Evolutionary conservation across 495 filamentous ascomycete species (phyloP).

Genomic region (Acidiella bohemica): DNA sequence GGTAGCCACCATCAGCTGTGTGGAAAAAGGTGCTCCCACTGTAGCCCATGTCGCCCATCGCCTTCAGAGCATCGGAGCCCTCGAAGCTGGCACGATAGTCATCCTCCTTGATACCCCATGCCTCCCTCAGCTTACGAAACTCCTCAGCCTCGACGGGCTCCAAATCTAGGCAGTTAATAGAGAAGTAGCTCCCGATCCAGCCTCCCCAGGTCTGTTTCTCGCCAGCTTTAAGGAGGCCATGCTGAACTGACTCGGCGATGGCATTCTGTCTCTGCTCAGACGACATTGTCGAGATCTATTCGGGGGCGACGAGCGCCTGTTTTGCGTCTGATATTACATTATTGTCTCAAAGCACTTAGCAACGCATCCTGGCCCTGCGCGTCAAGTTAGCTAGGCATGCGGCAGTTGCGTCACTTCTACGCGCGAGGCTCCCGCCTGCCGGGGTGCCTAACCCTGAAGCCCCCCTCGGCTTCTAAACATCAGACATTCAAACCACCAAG

Average conservation of each 20-base stretch:
- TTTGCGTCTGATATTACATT: background rate
- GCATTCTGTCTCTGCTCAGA: background rate
- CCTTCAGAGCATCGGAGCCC: background rate
- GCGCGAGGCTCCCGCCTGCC: too few species aligned
- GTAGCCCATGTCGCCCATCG: constrained; percentile 41
- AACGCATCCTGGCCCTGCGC: too few species aligned
- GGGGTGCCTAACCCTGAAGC: too few species aligned
- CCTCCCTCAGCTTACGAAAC: constrained; percentile 24
- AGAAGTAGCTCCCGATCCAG: constrained; percentile 23
- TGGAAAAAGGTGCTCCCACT: constrained; percentile 57
- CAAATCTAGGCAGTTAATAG: constrained; percentile 20
- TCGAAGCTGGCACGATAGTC: constrained; percentile 43
- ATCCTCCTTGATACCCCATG: constrained; percentile 40
- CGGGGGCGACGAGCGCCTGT: background rate
- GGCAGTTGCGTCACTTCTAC: too few species aligned
- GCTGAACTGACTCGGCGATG: constrained; percentile 2
- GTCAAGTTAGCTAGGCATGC: too few species aligned
- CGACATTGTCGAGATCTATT: background rate
- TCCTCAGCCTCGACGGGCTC: constrained; percentile 16
- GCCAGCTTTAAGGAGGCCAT: background rate
- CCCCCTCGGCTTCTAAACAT: too few species aligned
- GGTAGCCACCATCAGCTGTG: constrained; percentile 44
- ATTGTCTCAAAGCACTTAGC: background rate
- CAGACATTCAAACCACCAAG: too few species aligned
- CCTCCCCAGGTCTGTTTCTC: constrained; percentile 8